These are phyloP conservation scores for Leptodontidium sp. DNA, from an alignment of 2,329 filamentous ascomycete genomes.

Conservation along the genomic window DNA sequence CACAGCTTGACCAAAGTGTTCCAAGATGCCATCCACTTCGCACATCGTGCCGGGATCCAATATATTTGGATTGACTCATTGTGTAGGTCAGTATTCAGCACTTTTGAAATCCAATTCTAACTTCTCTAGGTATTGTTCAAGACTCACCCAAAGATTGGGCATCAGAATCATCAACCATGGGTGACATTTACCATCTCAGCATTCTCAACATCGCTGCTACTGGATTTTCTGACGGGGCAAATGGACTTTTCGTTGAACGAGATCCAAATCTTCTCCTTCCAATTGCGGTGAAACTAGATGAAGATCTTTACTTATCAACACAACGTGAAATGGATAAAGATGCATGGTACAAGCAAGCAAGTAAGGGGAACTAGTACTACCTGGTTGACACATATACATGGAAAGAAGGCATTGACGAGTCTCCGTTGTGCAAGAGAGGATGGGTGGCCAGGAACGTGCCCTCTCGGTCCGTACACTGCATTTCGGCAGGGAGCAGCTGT, in stretches of 20 bases:
- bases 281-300: background rate
- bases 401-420: background rate
- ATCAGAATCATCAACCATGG: background rate
- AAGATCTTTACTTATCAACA: background rate
- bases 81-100: background rate
- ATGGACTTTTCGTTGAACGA: background rate
- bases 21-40: background rate
- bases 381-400: background rate
- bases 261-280: too few relatives aligned
- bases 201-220: background rate
- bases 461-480: background rate
- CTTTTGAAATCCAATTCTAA: too few relatives aligned
- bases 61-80: slow-evolving; percentile 14
- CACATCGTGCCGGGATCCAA: background rate
- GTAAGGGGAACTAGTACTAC: background rate
- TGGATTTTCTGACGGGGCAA: background rate
- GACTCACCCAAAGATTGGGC: background rate
- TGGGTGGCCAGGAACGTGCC: slow-evolving; percentile 7
- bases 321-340: too few relatives aligned
- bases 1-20: background rate
- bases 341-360: background rate
- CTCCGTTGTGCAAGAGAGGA: background rate
- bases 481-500: background rate
- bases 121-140: background rate
- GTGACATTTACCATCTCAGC: background rate